Evolutionary conservation across 106 monocot genomes (phyloP), one percentile per base, ranked within the genome.

Genomic region (Agapanthus africanus): DNA sequence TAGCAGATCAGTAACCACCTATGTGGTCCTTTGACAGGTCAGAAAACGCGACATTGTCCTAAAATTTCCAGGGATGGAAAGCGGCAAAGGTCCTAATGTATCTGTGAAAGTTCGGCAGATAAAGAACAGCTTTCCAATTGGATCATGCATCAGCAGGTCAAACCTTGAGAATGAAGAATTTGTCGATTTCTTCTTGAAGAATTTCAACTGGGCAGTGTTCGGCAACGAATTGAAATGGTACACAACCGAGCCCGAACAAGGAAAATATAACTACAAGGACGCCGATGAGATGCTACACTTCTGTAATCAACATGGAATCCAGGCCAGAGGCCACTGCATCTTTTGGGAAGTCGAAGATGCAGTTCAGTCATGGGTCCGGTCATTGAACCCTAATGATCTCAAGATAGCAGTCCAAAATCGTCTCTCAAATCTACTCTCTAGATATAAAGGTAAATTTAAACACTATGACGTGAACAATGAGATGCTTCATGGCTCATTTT

Each of bases 131-230:
- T 99, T 92, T 75, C 89, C 97, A 32, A 77, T 99, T 59, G 97
- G 97, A 11, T 82, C 91, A 50, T 87, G 87, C 56, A 78, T 92
- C 16, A 86, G 57, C 14, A 78, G 89, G 36, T 80, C 83, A 65
- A 81, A 81, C 77, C 76, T 99, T 41, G 97, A 92, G 31, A 88
- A 99, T 69, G 97, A 99, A 66, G 87, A 90, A 32, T 76, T 88
- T 73, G 88, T 80, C 49, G 82, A 92, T 71, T 99, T 99, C 70
- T 90, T 92, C 63, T 34, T 90, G 32, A 89, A 87, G 47, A 99
- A 92, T 54, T 99, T 92, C 75, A 99, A 85, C 59, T 99, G 97
- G 97, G 87, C 82, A 4, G 97, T 99, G n/a, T 99, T 92, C 72
- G 97, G 84, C 23, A 92, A 99, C 69, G 97, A 99, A 63, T 37